Evolutionary conservation across 1,139 yeast species (phyloP), one percentile per base, ranked within the genome.

Genomic region (Candida pseudocylindracea): DNA sequence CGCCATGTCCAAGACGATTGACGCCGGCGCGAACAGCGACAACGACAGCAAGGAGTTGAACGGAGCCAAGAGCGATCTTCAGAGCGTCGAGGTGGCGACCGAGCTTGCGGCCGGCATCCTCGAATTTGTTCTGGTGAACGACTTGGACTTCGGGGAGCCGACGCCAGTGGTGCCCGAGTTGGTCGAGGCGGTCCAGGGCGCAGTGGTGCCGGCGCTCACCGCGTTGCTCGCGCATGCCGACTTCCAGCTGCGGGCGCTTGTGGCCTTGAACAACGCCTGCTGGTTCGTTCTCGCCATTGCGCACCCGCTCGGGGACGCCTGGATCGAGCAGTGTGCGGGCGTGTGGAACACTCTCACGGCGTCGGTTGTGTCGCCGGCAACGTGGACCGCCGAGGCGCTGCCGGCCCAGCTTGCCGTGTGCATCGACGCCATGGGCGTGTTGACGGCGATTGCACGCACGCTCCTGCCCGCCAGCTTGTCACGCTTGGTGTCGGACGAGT

Each of bases 41-140:
- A 55, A 56, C 30, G 51, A 54, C 24, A 52, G 55, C 7, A 37
- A 47, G 34, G 50, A 46, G 33, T 43, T 50, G 9, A 48, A 49
- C 32, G 49, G 48, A 12, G 71, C 79, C 7, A 63, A 69, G 41
- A 53, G 65, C 30, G 61, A 67, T 33, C 51, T 75, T 32, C 72
- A 70, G 46, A 62, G 76, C 4, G 55, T 78, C 27, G 93, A 80
- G 42, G 60, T 73, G 1, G 59, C 76, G 0, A 53, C 83, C 29
- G 95, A 85, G 45, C 51, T 85, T 28, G 57, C 79, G 27, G 71
- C 94, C 1, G 73, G 88, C 1, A 55, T 73, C 7, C 65, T 79
- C 42, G 95, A 85, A 46, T 72, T 48, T 34, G 45, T 58, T 29
- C 53, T 63, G 3, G 39, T 50, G 8, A 46, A 48, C 33, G 61